Evolutionary conservation across 371 early-diverging fungal genomes (phyloP).

Genomic region (Mucor sp.): DNA sequence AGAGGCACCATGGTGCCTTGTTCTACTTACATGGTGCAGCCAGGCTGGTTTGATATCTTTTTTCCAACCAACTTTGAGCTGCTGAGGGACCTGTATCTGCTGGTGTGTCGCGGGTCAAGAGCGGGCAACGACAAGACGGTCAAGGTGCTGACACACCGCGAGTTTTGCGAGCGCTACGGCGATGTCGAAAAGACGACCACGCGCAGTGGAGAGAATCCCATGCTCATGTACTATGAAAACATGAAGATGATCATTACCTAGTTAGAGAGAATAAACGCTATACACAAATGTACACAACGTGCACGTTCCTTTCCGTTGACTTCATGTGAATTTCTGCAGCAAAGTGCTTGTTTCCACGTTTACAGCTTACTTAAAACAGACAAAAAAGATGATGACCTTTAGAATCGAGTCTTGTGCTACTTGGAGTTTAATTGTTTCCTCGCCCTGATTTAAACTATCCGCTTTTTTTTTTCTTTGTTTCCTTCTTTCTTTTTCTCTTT

Average conservation of each 20-base stretch:
- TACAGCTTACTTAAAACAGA: constrained; percentile 3
- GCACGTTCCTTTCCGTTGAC: neutral
- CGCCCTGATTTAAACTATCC: neutral
- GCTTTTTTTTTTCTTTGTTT: neutral
- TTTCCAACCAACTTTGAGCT: constrained; percentile 95
- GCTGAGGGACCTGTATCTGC: constrained; percentile 68
- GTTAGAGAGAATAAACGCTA: constrained; percentile 2
- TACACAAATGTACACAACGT: neutral
- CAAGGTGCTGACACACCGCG: constrained; percentile 67
- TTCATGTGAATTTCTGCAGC: neutral
- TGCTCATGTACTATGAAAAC: constrained; percentile 94
- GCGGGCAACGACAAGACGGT: constrained; percentile 36
- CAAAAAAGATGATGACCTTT: constrained; percentile 20
- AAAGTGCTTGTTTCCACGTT: constrained; percentile 4
- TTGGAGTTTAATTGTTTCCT: neutral
- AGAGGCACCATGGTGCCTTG: constrained; percentile 85
- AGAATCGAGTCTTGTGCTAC: neutral
- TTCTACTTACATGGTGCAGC: constrained; percentile 86
- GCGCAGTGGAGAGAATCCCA: constrained; percentile 86
- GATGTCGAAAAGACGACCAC: constrained; percentile 71
- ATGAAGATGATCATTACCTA: constrained; percentile 66
- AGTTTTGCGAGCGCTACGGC: constrained; percentile 74
- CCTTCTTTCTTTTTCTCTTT: neutral
- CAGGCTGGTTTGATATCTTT: constrained; percentile 94
- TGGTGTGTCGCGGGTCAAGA: constrained; percentile 47